These are phyloP conservation scores for Coffea humblotiana DNA, from an alignment of 305 asterid genomes.

Conservation along the genomic window DNA sequence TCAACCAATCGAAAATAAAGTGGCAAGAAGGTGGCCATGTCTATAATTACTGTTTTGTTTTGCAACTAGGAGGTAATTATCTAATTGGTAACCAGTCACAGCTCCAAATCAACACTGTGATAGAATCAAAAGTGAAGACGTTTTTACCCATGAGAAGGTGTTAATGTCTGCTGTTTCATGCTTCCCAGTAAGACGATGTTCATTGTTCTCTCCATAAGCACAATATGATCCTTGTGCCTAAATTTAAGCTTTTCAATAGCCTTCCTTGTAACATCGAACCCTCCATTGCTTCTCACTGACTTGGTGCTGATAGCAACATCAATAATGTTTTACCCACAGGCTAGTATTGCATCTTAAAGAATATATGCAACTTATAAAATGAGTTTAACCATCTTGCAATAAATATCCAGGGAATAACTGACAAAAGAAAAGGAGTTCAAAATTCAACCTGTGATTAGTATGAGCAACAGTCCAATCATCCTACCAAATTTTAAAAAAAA, in stretches of 20 bases:
- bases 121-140: not conserved
- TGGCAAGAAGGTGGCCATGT: not conserved
- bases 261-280: slow-evolving; percentile 52
- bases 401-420: not conserved
- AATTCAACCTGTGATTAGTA: slow-evolving; percentile 58
- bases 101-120: not conserved
- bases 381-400: not conserved
- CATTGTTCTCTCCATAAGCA: slow-evolving; percentile 82
- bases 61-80: not conserved
- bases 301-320: slow-evolving; percentile 43
- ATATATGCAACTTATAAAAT: not conserved
- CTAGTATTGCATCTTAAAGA: not conserved
- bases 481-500: slow-evolving; percentile 9
- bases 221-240: slow-evolving; percentile 75
- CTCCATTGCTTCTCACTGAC: slow-evolving; percentile 69
- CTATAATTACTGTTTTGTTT: too few relatives aligned
- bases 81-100: not conserved
- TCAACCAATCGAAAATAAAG: not conserved
- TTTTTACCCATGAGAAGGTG: slow-evolving; percentile 64
- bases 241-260: slow-evolving; percentile 66
- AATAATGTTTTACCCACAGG: not conserved
- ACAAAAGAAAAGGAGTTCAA: not conserved
- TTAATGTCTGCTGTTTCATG: slow-evolving; percentile 74
- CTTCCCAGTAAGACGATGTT: slow-evolving; percentile 74
- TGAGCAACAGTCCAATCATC: slow-evolving; percentile 86